A percentile compares a stretch with the other conserved stretches of the same genome.
phyloP scores from a whole-genome alignment of 768 basidiomycete species.

The Collybia nuda region DNA sequence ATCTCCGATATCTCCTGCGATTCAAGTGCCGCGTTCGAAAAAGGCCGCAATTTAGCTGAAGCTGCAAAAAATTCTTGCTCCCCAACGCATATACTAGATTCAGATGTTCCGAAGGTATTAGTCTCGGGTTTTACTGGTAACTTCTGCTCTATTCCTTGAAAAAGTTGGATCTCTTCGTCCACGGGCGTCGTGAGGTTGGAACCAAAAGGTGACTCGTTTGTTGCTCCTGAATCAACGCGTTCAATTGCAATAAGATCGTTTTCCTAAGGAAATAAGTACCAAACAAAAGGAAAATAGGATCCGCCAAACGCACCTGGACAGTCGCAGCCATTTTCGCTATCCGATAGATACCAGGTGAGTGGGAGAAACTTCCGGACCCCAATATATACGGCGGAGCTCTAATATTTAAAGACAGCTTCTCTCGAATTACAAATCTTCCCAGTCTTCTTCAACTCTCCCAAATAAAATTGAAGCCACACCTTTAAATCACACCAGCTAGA shows the following conservation, averaged over 20 bases:
- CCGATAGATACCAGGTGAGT: too few relatives aligned
- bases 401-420: too few relatives aligned
- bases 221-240: slow-evolving; percentile 34
- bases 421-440: too few relatives aligned
- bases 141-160: slow-evolving; percentile 11
- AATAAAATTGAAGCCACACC: too few relatives aligned
- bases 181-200: slow-evolving; percentile 41
- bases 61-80: background rate
- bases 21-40: background rate
- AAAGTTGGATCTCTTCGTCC: slow-evolving; percentile 27
- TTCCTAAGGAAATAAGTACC: too few relatives aligned
- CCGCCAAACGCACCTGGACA: too few relatives aligned
- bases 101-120: background rate
- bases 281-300: too few relatives aligned
- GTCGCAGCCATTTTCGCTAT: too few relatives aligned
- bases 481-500: too few relatives aligned
- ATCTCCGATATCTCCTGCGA: background rate
- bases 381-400: too few relatives aligned
- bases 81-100: background rate
- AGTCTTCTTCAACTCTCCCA: too few relatives aligned
- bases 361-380: too few relatives aligned
- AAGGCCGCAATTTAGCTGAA: background rate
- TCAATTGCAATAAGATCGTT: slow-evolving; percentile 7
- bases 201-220: slow-evolving; percentile 41
- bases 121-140: slow-evolving; percentile 3